Percentiles rank a stretch among this genome's conserved stretches.
Evolutionary conservation across 1,139 yeast genomes (phyloP).

Genomic region (Hanseniaspora sp.): DNA sequence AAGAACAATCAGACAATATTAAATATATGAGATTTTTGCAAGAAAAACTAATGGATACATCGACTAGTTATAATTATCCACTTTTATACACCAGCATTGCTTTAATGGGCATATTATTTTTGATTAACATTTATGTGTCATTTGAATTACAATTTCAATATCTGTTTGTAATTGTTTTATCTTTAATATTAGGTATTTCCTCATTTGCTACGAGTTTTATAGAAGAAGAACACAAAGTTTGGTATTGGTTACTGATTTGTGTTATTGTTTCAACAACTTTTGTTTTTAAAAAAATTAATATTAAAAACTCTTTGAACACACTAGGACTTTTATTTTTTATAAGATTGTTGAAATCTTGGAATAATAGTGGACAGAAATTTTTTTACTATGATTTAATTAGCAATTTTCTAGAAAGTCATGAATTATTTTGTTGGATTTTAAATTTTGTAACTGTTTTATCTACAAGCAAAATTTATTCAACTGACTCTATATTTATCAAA

Average conservation of each 20-base stretch:
- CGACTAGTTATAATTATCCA: conserved; percentile 59
- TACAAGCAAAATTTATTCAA: conserved; percentile 15
- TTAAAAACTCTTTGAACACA: conserved; percentile 19
- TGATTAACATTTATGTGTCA: conserved; percentile 14
- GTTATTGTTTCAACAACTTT: conserved; percentile 17
- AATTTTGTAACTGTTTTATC: conserved; percentile 32
- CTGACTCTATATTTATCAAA: neutral
- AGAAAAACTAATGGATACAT: conserved; percentile 45
- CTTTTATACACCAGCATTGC: conserved; percentile 42
- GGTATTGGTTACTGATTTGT: conserved; percentile 68
- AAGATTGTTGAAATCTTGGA: conserved; percentile 72
- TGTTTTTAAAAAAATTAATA: conserved; percentile 15
- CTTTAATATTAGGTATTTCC: conserved; percentile 32
- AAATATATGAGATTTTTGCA: conserved; percentile 44
- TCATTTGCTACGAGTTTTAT: conserved; percentile 81
- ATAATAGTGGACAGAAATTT: conserved; percentile 80
- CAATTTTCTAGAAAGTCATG: conserved; percentile 25
- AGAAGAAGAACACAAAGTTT: conserved; percentile 94
- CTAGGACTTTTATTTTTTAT: conserved; percentile 33
- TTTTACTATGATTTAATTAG: conserved; percentile 41
- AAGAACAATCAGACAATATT: conserved; percentile 25
- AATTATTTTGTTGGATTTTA: conserved; percentile 40
- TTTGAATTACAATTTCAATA: conserved; percentile 11
- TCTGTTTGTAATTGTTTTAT: conserved; percentile 20
- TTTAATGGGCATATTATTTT: conserved; percentile 22